Evolutionary conservation across 2,329 filamentous ascomycete species (phyloP).

Genomic region (Shiraia bambusicola): DNA sequence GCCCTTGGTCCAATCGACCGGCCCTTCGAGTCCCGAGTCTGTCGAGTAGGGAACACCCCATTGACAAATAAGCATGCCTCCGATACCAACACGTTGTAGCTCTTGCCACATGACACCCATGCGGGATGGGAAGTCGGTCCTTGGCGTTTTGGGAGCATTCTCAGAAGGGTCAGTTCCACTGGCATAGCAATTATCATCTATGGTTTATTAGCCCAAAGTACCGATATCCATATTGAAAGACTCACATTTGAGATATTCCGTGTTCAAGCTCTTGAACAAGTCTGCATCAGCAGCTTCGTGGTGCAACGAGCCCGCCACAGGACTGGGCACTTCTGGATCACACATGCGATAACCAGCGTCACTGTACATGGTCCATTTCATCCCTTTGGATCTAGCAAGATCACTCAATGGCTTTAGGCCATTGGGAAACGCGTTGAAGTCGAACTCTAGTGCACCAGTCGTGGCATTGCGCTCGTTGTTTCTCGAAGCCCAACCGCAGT

Average conservation of each 20-base stretch:
- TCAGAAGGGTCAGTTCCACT: slow-evolving; percentile 16
- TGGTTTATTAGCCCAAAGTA: background rate
- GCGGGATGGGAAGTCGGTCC: slow-evolving; percentile 18
- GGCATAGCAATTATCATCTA: slow-evolving; percentile 24
- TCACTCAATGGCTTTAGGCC: slow-evolving; percentile 21
- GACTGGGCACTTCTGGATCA: slow-evolving; percentile 17
- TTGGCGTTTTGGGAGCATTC: slow-evolving; percentile 19
- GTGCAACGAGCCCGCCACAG: slow-evolving; percentile 16
- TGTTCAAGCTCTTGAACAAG: slow-evolving; percentile 23
- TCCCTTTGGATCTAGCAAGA: slow-evolving; percentile 21
- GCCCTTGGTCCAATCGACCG: slow-evolving; percentile 17
- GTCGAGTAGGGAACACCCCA: slow-evolving; percentile 18
- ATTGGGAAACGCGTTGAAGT: slow-evolving; percentile 15
- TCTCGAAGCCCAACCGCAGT: slow-evolving; percentile 21
- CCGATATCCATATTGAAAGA: background rate
- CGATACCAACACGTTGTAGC: slow-evolving; percentile 17
- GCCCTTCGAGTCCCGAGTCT: slow-evolving; percentile 17
- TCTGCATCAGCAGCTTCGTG: slow-evolving; percentile 20
- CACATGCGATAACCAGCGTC: slow-evolving; percentile 24
- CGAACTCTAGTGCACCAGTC: slow-evolving; percentile 16
- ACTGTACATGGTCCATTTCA: slow-evolving; percentile 28
- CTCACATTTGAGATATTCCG: slow-evolving; percentile 23
- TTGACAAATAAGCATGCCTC: slow-evolving; percentile 22
- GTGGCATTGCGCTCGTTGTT: slow-evolving; percentile 19
- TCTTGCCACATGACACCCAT: slow-evolving; percentile 23